Evolutionary conservation across 2,329 filamentous ascomycete genomes (phyloP), one percentile per base, ranked within the genome.

Genomic region (Aureobasidium sp.): DNA sequence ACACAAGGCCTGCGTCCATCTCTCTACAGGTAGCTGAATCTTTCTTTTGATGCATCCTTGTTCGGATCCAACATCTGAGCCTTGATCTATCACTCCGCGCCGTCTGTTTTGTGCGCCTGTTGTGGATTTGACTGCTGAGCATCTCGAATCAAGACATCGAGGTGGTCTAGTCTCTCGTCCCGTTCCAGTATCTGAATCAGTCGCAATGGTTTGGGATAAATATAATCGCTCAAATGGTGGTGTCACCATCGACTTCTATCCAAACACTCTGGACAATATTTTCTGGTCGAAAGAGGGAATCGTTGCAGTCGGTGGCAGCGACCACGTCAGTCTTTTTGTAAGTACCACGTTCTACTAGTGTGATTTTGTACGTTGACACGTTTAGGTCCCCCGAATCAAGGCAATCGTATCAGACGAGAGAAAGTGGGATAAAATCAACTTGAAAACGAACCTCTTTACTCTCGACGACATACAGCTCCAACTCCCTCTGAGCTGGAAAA

Each of bases 261-360:
- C 79, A 2, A 74, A 74, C 3, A 74, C 73, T 55, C 64, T 71
- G 22, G 68, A 78, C 59, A 78, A 76, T 44, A 64, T 83, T n/a
- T 70, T 73, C 48, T 84, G 80, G 79, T 83, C 79, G 6, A 64
- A 70, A 34, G 79, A 83, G 59, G 77, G 78, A 40, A 75, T 78
- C 44, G 70, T 84, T 39, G 80, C 79, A 6, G 65, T 83, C 41
- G 77, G 77, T 12, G 74, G 74, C 10, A 76, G 77, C 48, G 79
- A 83, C 60, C 68, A 72, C 56, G 71, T 82, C 16, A 71, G 79
- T 37, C 68, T 83, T 34, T 62, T 82, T 58, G 70, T 79, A 63
- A 55, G 51, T 56, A 64, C 60, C 55, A 63, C 59, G 65, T 47
- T 34, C 22, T 6, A 55, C 0, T 42, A 54, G 22, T 51, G 56